Conservation (phyloP, 345 rosid species). For the Cardiospermum halicacabum region DNA sequence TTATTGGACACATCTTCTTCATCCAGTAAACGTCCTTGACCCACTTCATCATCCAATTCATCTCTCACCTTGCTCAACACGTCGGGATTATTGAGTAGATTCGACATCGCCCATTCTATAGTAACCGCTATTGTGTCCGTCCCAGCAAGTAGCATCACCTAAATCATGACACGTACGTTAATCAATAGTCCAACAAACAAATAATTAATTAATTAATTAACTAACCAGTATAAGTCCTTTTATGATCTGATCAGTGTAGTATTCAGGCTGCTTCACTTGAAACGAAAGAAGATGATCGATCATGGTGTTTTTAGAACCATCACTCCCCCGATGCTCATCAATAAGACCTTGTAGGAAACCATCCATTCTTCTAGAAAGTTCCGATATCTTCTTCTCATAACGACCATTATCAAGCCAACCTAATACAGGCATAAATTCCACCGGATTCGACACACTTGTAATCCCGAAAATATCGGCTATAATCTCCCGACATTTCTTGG, state of each 20-base stretch:
- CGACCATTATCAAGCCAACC: not conserved
- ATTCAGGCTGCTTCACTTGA: constrained; percentile 18
- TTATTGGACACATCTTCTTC: constrained; percentile 23
- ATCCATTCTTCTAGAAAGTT: not conserved
- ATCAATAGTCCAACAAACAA: not conserved
- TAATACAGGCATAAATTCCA: not conserved
- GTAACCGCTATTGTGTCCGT: constrained; percentile 25
- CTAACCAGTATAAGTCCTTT: constrained; percentile 17
- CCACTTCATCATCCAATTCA: constrained; percentile 20
- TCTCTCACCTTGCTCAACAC: constrained; percentile 8
- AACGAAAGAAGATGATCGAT: constrained; percentile 12
- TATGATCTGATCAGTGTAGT: constrained; percentile 17
- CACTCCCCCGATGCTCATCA: not conserved
- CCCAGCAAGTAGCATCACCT: constrained; percentile 26
- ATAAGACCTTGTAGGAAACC: not conserved
- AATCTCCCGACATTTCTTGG: not conserved
- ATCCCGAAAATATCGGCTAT: not conserved
- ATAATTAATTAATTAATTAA: too few relatives aligned
- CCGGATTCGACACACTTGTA: not conserved
- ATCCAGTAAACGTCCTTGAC: constrained; percentile 17
- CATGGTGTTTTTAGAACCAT: constrained; percentile 1
- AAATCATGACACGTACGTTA: too few relatives aligned
- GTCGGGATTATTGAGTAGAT: constrained; percentile 33
- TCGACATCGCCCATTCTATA: constrained; percentile 37
- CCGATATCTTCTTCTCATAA: not conserved